Conservation (phyloP, 2,329 filamentous ascomycete species). For the Exophiala oligosperma region DNA sequence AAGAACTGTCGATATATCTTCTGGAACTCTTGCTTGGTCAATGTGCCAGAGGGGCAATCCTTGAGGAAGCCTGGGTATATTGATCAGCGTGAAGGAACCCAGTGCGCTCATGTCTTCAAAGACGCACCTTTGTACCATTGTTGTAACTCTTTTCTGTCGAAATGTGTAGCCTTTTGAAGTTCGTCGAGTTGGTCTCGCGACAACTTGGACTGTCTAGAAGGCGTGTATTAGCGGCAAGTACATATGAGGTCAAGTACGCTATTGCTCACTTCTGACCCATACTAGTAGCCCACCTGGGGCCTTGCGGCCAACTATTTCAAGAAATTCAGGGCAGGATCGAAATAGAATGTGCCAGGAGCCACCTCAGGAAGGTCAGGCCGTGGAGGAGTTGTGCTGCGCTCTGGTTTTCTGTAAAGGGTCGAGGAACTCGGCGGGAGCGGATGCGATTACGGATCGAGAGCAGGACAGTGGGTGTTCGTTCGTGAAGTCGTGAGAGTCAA, state of each 20-base stretch:
- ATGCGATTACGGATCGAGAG: neutral
- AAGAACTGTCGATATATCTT: conserved; percentile 99
- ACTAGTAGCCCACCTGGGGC: conserved; percentile 18
- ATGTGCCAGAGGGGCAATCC: conserved; percentile 94
- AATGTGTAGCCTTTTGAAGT: conserved; percentile 94
- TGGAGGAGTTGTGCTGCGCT: conserved; percentile 4
- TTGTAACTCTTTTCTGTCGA: conserved; percentile 99
- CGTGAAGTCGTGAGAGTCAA: neutral
- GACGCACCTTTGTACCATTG: conserved; percentile 98
- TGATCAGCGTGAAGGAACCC: conserved; percentile 7
- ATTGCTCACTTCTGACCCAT: conserved; percentile 27
- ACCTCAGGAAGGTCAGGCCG: conserved; percentile 1
- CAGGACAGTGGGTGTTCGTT: neutral
- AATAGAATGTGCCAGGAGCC: neutral
- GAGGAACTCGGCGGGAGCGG: too few species aligned
- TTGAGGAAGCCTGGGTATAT: conserved; percentile 65
- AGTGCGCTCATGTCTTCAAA: neutral
- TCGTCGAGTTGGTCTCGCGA: conserved; percentile 94
- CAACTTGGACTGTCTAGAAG: conserved; percentile 87
- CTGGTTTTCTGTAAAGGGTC: neutral
- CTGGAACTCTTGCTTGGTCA: conserved; percentile 98
- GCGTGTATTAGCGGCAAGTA: neutral
- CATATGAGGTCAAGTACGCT: neutral
- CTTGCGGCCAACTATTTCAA: conserved; percentile 13
- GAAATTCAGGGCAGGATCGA: conserved; percentile 5